A percentile compares a stretch with the other conserved stretches of the same genome.
These are phyloP conservation scores for Thielaviopsis populi DNA, from an alignment of 2,329 filamentous ascomycete genomes.

Conservation along the genomic window DNA sequence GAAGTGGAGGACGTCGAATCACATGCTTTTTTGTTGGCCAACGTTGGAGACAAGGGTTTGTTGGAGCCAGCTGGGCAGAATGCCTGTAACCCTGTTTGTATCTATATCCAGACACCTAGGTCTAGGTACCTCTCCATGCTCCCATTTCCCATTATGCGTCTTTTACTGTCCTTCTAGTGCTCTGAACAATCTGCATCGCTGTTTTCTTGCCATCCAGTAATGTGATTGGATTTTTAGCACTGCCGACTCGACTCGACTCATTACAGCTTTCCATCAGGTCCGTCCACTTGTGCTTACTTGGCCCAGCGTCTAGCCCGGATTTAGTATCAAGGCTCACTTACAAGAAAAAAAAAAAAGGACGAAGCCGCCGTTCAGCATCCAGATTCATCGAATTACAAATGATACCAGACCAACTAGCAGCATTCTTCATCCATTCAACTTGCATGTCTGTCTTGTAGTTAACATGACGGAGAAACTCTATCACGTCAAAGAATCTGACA, in stretches of 20 bases:
- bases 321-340: neutral
- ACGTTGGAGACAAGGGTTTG: conserved; percentile 2
- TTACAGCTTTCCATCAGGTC: neutral
- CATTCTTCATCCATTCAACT: neutral
- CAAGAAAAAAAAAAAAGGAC: neutral
- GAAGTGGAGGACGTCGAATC: conserved; percentile 13
- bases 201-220: neutral
- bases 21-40: conserved; percentile 17
- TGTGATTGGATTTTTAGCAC: too few species aligned
- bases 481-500: neutral
- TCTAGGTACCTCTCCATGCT: neutral
- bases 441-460: neutral
- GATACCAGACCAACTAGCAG: neutral
- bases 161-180: neutral
- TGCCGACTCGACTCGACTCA: neutral
- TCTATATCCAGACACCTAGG: neutral
- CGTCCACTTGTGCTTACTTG: neutral
- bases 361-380: neutral
- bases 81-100: neutral
- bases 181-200: neutral
- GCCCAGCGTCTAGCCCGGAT: neutral
- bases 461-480: neutral
- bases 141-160: neutral
- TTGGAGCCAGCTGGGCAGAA: neutral
- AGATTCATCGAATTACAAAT: neutral